Conservation (phyloP, 176 grass and related monocot species). For the Paspalum notatum region DNA sequence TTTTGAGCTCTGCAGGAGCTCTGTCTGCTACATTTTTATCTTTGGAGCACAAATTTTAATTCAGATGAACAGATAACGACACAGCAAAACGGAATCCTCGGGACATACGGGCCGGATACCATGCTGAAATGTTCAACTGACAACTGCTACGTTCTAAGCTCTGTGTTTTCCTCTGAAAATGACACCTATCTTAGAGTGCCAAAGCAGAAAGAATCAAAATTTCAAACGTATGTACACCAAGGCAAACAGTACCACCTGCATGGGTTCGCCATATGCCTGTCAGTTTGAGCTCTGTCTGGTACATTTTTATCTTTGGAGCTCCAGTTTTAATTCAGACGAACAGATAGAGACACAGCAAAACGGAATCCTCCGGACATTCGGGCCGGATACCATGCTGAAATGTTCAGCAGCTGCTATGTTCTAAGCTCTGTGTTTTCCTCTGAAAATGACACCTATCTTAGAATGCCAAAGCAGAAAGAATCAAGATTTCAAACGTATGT, state of each 20-base stretch:
- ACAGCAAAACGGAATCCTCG: constrained; percentile 1
- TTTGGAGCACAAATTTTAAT: not conserved
- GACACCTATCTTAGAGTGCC: not conserved
- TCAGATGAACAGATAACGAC: not conserved
- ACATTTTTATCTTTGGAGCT: not conserved
- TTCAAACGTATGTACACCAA: constrained; percentile 15
- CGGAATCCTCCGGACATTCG: not conserved
- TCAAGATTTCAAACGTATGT: constrained; percentile 6
- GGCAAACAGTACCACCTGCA: constrained; percentile 30
- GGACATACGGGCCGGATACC: not conserved
- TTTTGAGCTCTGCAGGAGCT: not conserved
- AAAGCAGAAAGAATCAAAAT: constrained; percentile 14
- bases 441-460: not conserved
- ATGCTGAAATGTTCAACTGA: constrained; percentile 21
- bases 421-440: not conserved
- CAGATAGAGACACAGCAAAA: not conserved
- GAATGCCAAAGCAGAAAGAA: constrained; percentile 1
- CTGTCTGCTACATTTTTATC: not conserved
- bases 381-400: constrained; percentile 22
- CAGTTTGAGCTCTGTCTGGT: constrained; percentile 1
- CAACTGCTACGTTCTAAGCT: no score
- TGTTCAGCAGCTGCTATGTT: not conserved
- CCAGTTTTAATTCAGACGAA: not conserved
- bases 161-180: not conserved
- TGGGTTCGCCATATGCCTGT: constrained; percentile 8